Base-by-base conservation (phyloP, 257 asterid species). In the Ilex asprella region DNA sequence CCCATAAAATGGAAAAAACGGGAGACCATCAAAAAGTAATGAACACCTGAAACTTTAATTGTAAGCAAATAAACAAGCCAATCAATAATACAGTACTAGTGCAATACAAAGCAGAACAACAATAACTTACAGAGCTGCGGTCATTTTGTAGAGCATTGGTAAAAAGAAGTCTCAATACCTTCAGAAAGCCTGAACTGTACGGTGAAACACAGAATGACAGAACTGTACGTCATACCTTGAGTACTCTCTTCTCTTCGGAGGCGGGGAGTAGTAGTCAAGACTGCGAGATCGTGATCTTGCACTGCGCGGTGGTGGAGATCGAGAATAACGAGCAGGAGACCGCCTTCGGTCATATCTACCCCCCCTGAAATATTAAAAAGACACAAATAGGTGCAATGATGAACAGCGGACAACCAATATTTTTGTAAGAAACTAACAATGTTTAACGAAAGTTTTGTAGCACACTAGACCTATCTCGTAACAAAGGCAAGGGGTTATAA, bases 331-430 rank as follows among this genome's bases (percentile, higher is more conserved):
- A 7, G 83, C 84, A 7, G 93, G 95, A 30, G 94, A 87, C 27
- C 96, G 80, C 73, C 99, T 83, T 49, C 95, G 70, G 52, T 93
- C 97, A 74, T 89, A 79, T 60, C 58, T 78, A 9, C 94, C 89
- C 7, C 95, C 78, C 69, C 96, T 78, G 68, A 58, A 57, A 53
- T 5, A 53, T 53, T 14, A 53, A 7, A 11, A 12, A 35, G 41
- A 35, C 41, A 5, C 41, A 35, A 35, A 35, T 35, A 35, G 41
- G 41, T 35, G 41, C 41, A 35, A 8, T 35, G 41, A 35, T 3
- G 5, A 8, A 8, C 5, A 35, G 8, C 5, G 2, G 5, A 35
- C 8, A 3, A 35, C 41, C 8, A 21, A 35, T 35, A 35, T 3
- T 35, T 35, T 35, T 35, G 41, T 8, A 8, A 35, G 41, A 8